These are phyloP conservation scores for Penicillium expansum DNA, from an alignment of 2,329 filamentous ascomycete species.

Conservation along the genomic window DNA sequence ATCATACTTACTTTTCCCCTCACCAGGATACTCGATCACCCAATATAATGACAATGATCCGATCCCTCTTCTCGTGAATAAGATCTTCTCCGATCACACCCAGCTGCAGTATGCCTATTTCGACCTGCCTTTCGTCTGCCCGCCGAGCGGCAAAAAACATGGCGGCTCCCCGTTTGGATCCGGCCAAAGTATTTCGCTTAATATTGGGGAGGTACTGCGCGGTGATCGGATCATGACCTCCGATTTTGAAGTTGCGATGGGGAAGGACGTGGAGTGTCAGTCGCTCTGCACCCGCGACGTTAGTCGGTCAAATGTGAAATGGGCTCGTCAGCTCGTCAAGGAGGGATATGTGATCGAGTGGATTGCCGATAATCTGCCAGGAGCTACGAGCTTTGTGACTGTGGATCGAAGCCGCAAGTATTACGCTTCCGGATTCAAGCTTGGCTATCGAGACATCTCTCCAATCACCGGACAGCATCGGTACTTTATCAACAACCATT, in stretches of 20 bases:
- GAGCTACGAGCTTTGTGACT: conserved; percentile 83
- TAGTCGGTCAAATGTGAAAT: conserved; percentile 61
- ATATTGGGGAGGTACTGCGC: conserved; percentile 81
- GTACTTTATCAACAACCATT: conserved; percentile 83
- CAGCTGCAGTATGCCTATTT: conserved; percentile 91
- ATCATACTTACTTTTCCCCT: conserved; percentile 12
- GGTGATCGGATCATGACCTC: conserved; percentile 83
- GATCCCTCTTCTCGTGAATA: conserved; percentile 85
- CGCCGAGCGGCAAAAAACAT: conserved; percentile 66
- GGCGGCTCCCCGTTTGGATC: conserved; percentile 67
- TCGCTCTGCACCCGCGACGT: conserved; percentile 70
- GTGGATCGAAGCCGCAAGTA: conserved; percentile 82
- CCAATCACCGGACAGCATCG: conserved; percentile 58
- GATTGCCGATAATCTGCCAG: conserved; percentile 90
- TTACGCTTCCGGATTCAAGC: conserved; percentile 85
- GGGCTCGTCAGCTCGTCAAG: conserved; percentile 68
- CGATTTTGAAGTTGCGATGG: conserved; percentile 77
- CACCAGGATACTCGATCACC: conserved; percentile 73
- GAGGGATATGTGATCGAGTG: conserved; percentile 86
- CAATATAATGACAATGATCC: conserved; percentile 73
- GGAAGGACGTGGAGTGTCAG: conserved; percentile 68
- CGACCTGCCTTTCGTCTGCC: conserved; percentile 83
- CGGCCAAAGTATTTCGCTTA: conserved; percentile 74
- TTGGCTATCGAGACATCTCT: conserved; percentile 71
- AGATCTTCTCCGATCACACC: conserved; percentile 84